Evolutionary conservation across 2,329 filamentous ascomycete species (phyloP), one percentile per base, ranked within the genome.

Genomic region (Parafenestella ontariensis): DNA sequence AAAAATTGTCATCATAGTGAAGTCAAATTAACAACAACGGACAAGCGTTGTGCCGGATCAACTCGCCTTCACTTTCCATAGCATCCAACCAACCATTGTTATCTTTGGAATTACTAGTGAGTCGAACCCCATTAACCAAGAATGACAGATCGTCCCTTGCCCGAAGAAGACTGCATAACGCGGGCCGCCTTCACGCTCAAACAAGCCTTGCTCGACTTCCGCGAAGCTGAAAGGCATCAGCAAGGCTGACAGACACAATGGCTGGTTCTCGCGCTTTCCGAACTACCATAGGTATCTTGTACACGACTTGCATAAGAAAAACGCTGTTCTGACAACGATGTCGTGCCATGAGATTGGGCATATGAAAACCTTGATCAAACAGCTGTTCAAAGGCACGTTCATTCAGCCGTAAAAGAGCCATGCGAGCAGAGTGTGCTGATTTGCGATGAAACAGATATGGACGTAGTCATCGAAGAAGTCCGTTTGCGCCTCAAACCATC

Each of bases 371-470:
- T 39, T 56, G 3, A 33, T 46, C 1, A 40, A 45, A 17, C 53
- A 56, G 20, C 13, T 56, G 29, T 40, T 56, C 41, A 23, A 37
- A 49, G 44, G 53, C 52, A n/a, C n/a, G n/a, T n/a, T n/a, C n/a
- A n/a, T n/a, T n/a, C n/a, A n/a, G n/a, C n/a, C n/a, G n/a, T n/a
- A n/a, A n/a, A n/a, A n/a, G n/a, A n/a, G n/a, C n/a, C n/a, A n/a
- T n/a, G n/a, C n/a, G n/a, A n/a, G n/a, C n/a, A 17, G 17, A 18
- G 7, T 13, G 7, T 3, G 15, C 21, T 23, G 24, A 46, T 20
- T 2, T 18, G 11, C 15, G 4, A 23, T 9, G 18, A 15, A 17
- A 6, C 34, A 56, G 53, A 40, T 24, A 43, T 56, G 39, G 43
- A 52, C 8, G 42, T 52, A 24, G 21, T 33, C 6, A 29, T 56